Evolutionary conservation across 352 stramenopile species (phyloP).

Genomic region (Lagenidium giganteum): DNA sequence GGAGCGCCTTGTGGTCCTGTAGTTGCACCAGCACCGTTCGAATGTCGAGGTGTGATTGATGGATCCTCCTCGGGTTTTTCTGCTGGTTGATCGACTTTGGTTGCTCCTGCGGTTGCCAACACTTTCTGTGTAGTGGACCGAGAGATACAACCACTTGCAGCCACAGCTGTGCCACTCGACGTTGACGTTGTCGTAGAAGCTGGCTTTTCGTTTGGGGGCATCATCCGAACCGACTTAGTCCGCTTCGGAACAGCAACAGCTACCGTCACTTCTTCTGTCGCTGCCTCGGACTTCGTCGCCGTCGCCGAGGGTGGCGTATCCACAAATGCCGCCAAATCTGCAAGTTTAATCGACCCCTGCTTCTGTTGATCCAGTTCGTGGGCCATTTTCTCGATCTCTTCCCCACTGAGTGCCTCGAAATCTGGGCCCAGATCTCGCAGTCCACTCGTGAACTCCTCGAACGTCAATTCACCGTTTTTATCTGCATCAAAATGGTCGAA

Average conservation of each 20-base stretch:
- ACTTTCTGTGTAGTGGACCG: too few species aligned
- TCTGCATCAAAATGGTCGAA: slow-evolving; percentile 84
- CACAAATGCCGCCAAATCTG: slow-evolving; percentile 34
- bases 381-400: slow-evolving; percentile 25
- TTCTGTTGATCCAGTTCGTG: slow-evolving; percentile 29
- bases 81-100: too few species aligned
- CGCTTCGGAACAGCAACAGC: neutral
- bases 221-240: too few species aligned
- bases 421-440: slow-evolving; percentile 35
- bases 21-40: neutral
- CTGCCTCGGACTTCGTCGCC: slow-evolving; percentile 6
- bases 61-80: too few species aligned
- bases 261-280: too few species aligned
- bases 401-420: slow-evolving; percentile 26
- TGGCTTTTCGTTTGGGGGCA: too few species aligned
- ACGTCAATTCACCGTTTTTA: slow-evolving; percentile 41
- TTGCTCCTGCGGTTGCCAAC: too few species aligned
- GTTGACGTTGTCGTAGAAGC: too few species aligned
- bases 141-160: neutral
- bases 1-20: neutral
- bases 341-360: slow-evolving; percentile 22
- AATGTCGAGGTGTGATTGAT: too few species aligned
- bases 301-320: neutral
- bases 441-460: slow-evolving; percentile 43
- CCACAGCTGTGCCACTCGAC: too few species aligned